Percentiles rank a stretch among this genome's conserved stretches.
Evolutionary conservation across 2,329 filamentous ascomycete species (phyloP).

Genomic region (Salinomyces thailandicus): DNA sequence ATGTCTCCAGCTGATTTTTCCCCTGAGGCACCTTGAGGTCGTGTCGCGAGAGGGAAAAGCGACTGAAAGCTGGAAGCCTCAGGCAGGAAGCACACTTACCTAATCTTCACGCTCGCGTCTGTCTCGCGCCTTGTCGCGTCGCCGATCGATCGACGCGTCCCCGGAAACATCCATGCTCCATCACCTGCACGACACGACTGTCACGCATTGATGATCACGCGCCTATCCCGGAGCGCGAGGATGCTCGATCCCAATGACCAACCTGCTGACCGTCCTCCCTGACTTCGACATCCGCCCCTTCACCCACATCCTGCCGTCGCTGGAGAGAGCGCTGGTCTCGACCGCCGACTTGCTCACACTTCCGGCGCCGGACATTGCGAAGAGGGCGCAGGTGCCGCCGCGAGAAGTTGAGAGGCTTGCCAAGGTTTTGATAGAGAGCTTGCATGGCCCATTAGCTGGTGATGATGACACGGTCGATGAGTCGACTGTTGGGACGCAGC

Average conservation of each 20-base stretch:
- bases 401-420: conserved; percentile 64
- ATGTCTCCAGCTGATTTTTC: no score
- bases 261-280: conserved; percentile 74
- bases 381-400: conserved; percentile 70
- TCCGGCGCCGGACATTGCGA: conserved; percentile 71
- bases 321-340: conserved; percentile 69
- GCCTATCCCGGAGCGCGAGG: no score
- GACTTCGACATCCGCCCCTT: conserved; percentile 63
- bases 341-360: conserved; percentile 78
- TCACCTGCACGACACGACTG: no score
- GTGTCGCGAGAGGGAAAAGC: no score
- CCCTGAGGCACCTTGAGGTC: no score
- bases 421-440: conserved; percentile 51
- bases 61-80: no score
- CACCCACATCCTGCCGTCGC: conserved; percentile 62
- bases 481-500: not conserved
- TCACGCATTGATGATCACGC: no score
- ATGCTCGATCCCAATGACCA: conserved; percentile 53
- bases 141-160: no score
- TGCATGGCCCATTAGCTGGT: conserved; percentile 40
- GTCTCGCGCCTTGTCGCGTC: no score
- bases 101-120: no score
- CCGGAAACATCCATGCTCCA: no score
- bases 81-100: no score
- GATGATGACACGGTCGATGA: not conserved